Base-by-base conservation (phyloP, 352 stramenopile species). In the Pythium aristosporum region DNA sequence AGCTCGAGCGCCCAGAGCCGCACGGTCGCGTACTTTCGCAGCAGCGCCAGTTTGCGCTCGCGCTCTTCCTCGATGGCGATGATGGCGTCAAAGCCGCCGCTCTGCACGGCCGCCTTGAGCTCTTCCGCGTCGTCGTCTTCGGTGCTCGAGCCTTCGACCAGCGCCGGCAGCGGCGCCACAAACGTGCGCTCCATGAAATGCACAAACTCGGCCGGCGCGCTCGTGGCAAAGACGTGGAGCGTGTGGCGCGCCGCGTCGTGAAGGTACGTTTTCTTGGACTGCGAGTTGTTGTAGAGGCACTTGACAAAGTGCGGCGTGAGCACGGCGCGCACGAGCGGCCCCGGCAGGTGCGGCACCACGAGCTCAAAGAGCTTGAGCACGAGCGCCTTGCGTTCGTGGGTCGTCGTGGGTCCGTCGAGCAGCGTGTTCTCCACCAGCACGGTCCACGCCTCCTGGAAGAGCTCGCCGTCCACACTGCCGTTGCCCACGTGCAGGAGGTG, bases 311-410 rank as follows among this genome's bases (percentile, higher is more conserved):
- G 77, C 10, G 83, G 85, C 39, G 85, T 93, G 9, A 96, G 71
- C 37, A 90, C 85, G 7, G 82, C 67, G 34, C 79, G 77, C 20
- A 93, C 53, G 30, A 88, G 52, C 9, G 78, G 53, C 3, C 69
- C 66, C 8, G 81, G 78, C 36, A 96, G 62, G 43, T 73, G 63
- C 6, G 79, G 73, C 7, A 88, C 65, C 44, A 92, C 66, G 0
- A 91, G 67, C 72, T 94, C 85, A 63, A 96, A 92, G 48, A 96
- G 63, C 72, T 96, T 96, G 56, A 96, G 68, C 47, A 84, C 87
- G 41, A 91, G 67, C 0, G 80, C 85, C 52, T 87, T 82, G 39
- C 87, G 85, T 50, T 93, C 87, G 71, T 96, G 87, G 20, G 85
- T 94, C 41, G 82, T 68, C 8, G 63, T 79, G 46, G 53, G 57